phyloP scores from a whole-genome alignment of 2,329 filamentous ascomycete genomes.

The Fusarium haematococcum region DNA sequence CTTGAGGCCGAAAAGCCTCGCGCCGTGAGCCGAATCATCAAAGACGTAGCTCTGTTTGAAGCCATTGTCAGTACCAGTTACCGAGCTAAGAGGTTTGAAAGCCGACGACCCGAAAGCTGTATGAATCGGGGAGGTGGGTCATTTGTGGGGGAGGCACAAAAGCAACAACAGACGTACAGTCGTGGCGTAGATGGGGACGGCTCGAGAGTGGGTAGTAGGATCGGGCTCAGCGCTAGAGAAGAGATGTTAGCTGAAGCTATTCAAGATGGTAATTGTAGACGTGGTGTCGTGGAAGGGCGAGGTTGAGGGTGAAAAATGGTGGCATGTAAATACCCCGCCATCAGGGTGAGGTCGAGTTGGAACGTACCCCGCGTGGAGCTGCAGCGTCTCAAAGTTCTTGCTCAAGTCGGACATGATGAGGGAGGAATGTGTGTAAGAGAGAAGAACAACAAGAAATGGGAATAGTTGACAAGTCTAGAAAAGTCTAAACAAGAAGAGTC shows the following conservation, averaged over 20 bases:
- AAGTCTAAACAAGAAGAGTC: constrained; percentile 39
- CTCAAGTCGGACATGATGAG: constrained; percentile 57
- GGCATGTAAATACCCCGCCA: constrained; percentile 28
- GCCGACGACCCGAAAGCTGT: constrained; percentile 1
- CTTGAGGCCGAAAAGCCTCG: constrained; percentile 94
- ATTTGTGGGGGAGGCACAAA: neutral
- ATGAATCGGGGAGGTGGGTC: neutral
- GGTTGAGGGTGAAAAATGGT: neutral
- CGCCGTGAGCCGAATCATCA: constrained; percentile 96
- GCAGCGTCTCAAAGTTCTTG: constrained; percentile 83
- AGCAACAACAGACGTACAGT: constrained; percentile 60
- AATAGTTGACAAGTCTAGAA: neutral
- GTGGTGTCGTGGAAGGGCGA: neutral
- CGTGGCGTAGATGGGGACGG: constrained; percentile 95
- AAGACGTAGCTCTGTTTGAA: constrained; percentile 81
- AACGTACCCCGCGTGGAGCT: constrained; percentile 84
- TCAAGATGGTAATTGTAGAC: neutral
- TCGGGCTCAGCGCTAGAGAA: constrained; percentile 79
- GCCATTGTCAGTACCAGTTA: neutral
- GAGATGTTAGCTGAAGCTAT: constrained; percentile 15
- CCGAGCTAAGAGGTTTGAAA: neutral
- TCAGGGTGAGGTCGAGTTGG: constrained; percentile 7
- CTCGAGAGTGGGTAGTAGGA: constrained; percentile 83
- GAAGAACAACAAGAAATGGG: neutral
- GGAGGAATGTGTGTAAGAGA: too few relatives aligned